phyloP scores from a whole-genome alignment of 805 yeast species.

The Ogataea philodendri region DNA sequence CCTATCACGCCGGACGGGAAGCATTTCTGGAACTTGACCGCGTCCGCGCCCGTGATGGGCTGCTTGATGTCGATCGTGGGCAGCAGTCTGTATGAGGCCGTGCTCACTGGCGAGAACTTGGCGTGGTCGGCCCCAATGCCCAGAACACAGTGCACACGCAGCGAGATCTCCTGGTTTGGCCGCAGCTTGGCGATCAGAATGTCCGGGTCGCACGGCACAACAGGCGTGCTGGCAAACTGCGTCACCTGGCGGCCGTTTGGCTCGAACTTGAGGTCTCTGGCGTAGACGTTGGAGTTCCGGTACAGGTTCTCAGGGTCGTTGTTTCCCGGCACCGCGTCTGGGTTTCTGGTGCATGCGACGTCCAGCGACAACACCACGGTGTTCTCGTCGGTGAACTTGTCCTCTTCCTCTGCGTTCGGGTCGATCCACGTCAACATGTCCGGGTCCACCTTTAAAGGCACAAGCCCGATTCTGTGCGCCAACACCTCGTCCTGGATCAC shows the following conservation, averaged over 20 bases:
- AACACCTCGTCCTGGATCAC: constrained; percentile 97
- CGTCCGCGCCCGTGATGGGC: constrained; percentile 75
- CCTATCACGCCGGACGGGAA: constrained; percentile 93
- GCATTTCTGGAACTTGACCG: constrained; percentile 78
- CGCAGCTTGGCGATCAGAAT: constrained; percentile 87
- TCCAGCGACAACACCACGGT: constrained; percentile 82
- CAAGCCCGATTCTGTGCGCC: constrained; percentile 90
- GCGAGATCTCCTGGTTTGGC: constrained; percentile 94
- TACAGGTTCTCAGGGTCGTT: constrained; percentile 83
- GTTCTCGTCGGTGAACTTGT: constrained; percentile 79
- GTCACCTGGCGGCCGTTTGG: constrained; percentile 88
- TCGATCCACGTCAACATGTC: constrained; percentile 86
- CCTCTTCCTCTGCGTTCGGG: constrained; percentile 56
- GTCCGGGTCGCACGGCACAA: constrained; percentile 81
- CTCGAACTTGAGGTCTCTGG: constrained; percentile 82
- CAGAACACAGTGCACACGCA: constrained; percentile 84
- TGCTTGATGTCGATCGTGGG: constrained; percentile 78
- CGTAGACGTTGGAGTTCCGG: constrained; percentile 83
- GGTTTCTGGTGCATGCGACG: constrained; percentile 80
- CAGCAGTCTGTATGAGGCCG: constrained; percentile 91
- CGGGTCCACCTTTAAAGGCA: constrained; percentile 90
- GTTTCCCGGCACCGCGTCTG: constrained; percentile 73
- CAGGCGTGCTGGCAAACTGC: constrained; percentile 62
- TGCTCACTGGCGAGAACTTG: constrained; percentile 94
- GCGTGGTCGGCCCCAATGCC: constrained; percentile 97